phyloP scores from a whole-genome alignment of 805 yeast genomes.

The Pichia nakasei region DNA sequence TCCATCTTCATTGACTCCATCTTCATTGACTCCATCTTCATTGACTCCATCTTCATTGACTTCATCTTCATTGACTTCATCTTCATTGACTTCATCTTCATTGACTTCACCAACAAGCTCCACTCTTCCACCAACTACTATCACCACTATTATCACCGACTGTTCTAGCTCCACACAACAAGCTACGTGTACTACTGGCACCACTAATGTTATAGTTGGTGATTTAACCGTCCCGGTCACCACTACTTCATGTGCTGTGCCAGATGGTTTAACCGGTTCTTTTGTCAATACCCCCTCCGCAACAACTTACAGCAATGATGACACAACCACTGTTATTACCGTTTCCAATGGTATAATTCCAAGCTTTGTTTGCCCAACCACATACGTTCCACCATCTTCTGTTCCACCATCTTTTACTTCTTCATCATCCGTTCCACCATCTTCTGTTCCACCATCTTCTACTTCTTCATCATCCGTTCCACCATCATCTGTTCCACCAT shows the following conservation, averaged over 20 bases:
- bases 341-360: slow-evolving; percentile 2
- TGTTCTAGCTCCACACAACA: slow-evolving; percentile 1
- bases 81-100: slow-evolving; percentile 1
- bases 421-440: neutral
- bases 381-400: too few relatives aligned
- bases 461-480: neutral
- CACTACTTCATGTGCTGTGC: slow-evolving; percentile 8
- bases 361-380: slow-evolving; percentile 4
- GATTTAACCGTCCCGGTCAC: neutral
- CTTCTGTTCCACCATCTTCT: neutral
- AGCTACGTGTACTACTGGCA: slow-evolving; percentile 1
- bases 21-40: neutral
- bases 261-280: slow-evolving; percentile 6
- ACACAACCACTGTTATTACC: slow-evolving; percentile 1
- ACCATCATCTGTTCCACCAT: neutral
- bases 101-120: slow-evolving; percentile 1
- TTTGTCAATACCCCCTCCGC: slow-evolving; percentile 2
- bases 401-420: slow-evolving; percentile 2
- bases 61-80: neutral
- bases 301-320: neutral
- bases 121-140: neutral
- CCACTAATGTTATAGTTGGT: slow-evolving; percentile 1
- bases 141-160: neutral
- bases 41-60: neutral
- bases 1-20: neutral